Evolutionary conservation across 2,329 filamentous ascomycete species (phyloP).

Genomic region (Capronia coronata): DNA sequence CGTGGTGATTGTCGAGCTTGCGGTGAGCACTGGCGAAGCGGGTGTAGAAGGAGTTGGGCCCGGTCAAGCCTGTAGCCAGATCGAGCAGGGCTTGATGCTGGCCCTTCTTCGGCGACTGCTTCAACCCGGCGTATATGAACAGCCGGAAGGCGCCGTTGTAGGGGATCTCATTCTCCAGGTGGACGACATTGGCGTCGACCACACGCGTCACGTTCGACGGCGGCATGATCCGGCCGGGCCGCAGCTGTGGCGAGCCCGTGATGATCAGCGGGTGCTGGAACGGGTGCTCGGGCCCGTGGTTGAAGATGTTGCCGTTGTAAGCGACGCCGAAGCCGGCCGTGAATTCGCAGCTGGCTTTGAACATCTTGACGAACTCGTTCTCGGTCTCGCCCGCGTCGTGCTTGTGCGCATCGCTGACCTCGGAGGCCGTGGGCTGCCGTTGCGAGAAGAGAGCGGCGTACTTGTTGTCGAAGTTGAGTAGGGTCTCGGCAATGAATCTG

Average conservation of each 20-base stretch:
- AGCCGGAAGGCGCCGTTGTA: conserved; percentile 82
- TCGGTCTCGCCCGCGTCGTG: conserved; percentile 43
- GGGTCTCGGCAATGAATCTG: conserved; percentile 73
- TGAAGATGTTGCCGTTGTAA: conserved; percentile 74
- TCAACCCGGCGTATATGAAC: conserved; percentile 75
- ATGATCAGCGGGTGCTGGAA: conserved; percentile 56
- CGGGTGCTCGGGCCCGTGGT: conserved; percentile 70
- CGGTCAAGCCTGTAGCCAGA: conserved; percentile 58
- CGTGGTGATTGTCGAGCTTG: conserved; percentile 65
- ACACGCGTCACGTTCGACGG: conserved; percentile 79
- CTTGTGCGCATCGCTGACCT: conserved; percentile 58
- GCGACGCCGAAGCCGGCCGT: conserved; percentile 87
- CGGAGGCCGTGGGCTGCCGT: conserved; percentile 63
- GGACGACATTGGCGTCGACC: conserved; percentile 80
- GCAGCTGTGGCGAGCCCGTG: conserved; percentile 62
- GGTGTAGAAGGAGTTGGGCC: conserved; percentile 65
- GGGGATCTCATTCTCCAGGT: conserved; percentile 83
- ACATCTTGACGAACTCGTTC: conserved; percentile 79
- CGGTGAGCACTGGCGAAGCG: conserved; percentile 41
- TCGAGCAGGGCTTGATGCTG: conserved; percentile 55
- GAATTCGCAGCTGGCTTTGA: conserved; percentile 87
- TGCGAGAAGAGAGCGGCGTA: conserved; percentile 88
- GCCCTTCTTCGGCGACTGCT: conserved; percentile 46
- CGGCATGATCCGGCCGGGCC: conserved; percentile 67
- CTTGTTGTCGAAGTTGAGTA: conserved; percentile 78